Evolutionary conservation across 768 basidiomycete species (phyloP), one percentile per base, ranked within the genome.

Genomic region (Collybiopsis confluens): DNA sequence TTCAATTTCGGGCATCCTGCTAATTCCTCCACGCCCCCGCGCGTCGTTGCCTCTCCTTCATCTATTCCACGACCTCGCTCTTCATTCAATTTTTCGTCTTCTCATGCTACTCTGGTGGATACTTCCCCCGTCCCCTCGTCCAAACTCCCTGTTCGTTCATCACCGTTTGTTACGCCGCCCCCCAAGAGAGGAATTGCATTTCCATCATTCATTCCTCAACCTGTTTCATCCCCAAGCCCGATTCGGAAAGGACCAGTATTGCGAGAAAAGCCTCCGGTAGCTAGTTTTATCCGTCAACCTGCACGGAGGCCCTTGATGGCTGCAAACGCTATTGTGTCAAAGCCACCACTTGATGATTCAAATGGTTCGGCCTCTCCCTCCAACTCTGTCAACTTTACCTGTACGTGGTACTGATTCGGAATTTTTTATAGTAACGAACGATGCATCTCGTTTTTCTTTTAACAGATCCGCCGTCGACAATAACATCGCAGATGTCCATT

Each of bases 171-270:
- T 18, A 82, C 81, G 1, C 79, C 82, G 40, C 79, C 82, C 3
- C 70, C 68, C 21, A 84, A 80, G 66, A 81, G 80, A 53, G 74
- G 71, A 5, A 73, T 73, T 16, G 60, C 64, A 4, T 61, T 69
- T 33, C 72, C 79, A 6, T 81, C 86, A 4, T 82, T 82, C 61
- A 85, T 87, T 45, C 84, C 85, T 41, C 86, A 86, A 54, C 74
- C 78, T 7, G 67, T 76, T 37, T 65, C 73, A 18, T 73, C 75
- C 4, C 76, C 76, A 2, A 65, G 66, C 36, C 70, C 57, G 24
- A 56, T 59, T 43, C 62, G 37, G 63, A 68, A 33, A 20, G 51
- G 63, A 37, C 58, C 58, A 33, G 60, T 52, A 55, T 63, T 58
- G 21, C 73, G 65, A 58, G 62, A 61, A 61, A 76, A 69, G 58